A percentile compares a stretch with the other conserved stretches of the same genome.
phyloP scores from a whole-genome alignment of 1,139 yeast genomes.

The Saccharomyces hybrid region DNA sequence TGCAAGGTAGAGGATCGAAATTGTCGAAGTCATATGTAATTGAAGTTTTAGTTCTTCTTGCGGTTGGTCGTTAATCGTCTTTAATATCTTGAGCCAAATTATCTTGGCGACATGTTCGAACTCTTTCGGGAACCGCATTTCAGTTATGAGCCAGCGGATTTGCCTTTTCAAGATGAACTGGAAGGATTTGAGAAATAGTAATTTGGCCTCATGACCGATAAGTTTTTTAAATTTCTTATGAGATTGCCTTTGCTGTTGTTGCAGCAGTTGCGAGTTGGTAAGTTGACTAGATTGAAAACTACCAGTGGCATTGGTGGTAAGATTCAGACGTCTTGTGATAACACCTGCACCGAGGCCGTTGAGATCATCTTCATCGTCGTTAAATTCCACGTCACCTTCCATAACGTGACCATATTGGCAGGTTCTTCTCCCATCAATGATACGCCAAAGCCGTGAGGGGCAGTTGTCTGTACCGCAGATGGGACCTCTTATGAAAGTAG shows the following conservation, averaged over 20 bases:
- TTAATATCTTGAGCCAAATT: constrained; percentile 44
- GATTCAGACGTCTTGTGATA: constrained; percentile 50
- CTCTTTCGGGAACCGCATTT: constrained; percentile 32
- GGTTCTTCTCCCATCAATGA: constrained; percentile 66
- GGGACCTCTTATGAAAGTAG: constrained; percentile 51
- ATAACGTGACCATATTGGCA: constrained; percentile 89
- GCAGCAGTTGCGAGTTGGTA: constrained; percentile 15
- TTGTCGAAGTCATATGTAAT: constrained; percentile 19
- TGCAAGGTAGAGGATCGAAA: constrained; percentile 27
- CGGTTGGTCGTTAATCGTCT: constrained; percentile 13
- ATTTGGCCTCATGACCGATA: constrained; percentile 49
- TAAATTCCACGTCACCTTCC: constrained; percentile 71
- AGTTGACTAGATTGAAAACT: constrained; percentile 25
- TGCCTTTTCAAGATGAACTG: constrained; percentile 53
- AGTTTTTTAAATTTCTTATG: constrained; percentile 28
- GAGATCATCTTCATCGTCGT: constrained; percentile 62
- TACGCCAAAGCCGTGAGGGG: constrained; percentile 64
- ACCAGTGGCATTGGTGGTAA: constrained; percentile 34
- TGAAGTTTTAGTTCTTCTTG: constrained; percentile 32
- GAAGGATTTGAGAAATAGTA: constrained; percentile 42
- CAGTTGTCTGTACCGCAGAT: constrained; percentile 89
- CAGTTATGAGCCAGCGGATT: constrained; percentile 35
- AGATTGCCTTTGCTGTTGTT: constrained; percentile 12
- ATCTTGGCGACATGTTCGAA: constrained; percentile 41
- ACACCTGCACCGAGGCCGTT: constrained; percentile 31